These are phyloP conservation scores for Limnomonas spitsbergensis DNA, from an alignment of 139 green algal species.

Conservation along the genomic window DNA sequence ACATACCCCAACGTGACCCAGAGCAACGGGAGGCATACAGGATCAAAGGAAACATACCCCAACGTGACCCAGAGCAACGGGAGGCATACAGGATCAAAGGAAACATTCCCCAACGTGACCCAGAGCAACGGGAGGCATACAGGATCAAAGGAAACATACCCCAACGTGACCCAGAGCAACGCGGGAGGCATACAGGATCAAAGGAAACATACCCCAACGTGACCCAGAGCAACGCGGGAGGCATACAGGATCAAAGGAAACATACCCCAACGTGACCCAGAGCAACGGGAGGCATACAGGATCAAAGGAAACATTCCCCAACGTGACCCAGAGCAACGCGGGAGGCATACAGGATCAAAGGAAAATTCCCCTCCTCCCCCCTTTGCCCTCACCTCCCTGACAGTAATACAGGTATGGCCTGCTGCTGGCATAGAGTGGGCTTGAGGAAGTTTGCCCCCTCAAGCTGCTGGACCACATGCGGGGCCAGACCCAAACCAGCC, in stretches of 20 bases:
- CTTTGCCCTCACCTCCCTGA: slow-evolving; percentile 13
- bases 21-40: no score
- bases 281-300: no score
- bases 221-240: no score
- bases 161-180: slow-evolving; percentile 63
- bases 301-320: slow-evolving; percentile 72
- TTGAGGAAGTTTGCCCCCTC: slow-evolving; percentile 55
- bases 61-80: slow-evolving; percentile 66
- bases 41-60: slow-evolving; percentile 69
- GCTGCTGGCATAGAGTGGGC: slow-evolving; percentile 37
- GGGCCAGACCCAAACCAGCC: slow-evolving; percentile 44
- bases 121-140: no score
- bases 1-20: slow-evolving; percentile 13
- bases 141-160: slow-evolving; percentile 72
- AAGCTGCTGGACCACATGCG: slow-evolving; percentile 42
- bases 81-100: no score
- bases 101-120: slow-evolving; percentile 22
- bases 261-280: slow-evolving; percentile 12
- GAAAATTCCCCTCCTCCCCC: slow-evolving; percentile 5
- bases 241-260: slow-evolving; percentile 41
- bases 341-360: no score
- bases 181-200: no score
- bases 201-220: slow-evolving; percentile 21
- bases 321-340: slow-evolving; percentile 61
- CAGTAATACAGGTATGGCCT: slow-evolving; percentile 54